phyloP scores from a whole-genome alignment of 2,329 filamentous ascomycete species.

The Beauveria varroae region DNA sequence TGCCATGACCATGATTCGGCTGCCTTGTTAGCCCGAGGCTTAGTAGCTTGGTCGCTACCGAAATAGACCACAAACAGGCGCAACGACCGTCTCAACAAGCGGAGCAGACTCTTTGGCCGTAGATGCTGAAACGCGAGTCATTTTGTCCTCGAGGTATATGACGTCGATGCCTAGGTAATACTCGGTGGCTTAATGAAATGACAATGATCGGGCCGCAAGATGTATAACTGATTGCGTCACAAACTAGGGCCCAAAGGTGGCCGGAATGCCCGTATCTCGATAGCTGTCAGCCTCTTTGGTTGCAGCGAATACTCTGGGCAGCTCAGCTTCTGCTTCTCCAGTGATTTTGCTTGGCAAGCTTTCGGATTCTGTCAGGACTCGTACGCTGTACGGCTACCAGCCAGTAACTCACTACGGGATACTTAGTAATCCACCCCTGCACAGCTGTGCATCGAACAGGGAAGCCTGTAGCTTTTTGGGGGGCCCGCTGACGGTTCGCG shows the following conservation, averaged over 20 bases:
- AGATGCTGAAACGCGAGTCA: constrained; percentile 1
- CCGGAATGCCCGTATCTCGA: neutral
- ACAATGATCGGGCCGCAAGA: neutral
- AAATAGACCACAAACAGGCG: neutral
- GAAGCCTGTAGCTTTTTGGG: neutral
- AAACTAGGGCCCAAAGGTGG: neutral
- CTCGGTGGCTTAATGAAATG: neutral
- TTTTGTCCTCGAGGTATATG: neutral
- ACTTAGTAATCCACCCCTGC: neutral
- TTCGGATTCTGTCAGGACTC: neutral
- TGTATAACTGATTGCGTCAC: no score
- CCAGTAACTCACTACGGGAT: no score
- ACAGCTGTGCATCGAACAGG: constrained; percentile 6
- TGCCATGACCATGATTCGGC: neutral
- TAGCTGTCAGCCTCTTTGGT: neutral
- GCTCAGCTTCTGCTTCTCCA: neutral
- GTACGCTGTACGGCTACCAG: neutral
- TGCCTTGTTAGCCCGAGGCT: neutral
- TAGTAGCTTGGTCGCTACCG: neutral
- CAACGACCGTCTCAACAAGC: neutral
- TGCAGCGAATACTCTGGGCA: neutral
- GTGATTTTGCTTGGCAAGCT: neutral
- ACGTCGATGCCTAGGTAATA: neutral
- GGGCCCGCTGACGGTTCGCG: constrained; percentile 9
- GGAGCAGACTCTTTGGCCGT: neutral